Conservation (phyloP, 495 filamentous ascomycete species). For the Mycothermus thermophilus region DNA sequence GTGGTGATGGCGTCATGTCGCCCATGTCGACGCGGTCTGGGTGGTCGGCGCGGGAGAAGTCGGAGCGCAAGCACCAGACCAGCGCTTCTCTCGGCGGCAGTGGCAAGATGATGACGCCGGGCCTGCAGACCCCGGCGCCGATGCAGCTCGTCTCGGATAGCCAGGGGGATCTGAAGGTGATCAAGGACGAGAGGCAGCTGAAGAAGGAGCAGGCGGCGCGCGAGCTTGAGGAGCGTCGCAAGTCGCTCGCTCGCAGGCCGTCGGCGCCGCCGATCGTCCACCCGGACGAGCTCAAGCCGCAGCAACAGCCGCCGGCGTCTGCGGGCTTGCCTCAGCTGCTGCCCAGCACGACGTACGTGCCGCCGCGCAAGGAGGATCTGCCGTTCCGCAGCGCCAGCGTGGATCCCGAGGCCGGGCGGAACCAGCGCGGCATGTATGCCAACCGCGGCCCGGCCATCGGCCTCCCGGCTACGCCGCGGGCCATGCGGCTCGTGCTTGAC, state of each 20-base stretch:
- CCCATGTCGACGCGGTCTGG: conserved; percentile 11
- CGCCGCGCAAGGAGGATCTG: conserved; percentile 22
- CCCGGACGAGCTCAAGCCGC: conserved; percentile 47
- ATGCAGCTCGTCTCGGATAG: conserved; percentile 18
- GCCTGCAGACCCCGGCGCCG: conserved; percentile 19
- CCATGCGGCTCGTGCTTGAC: conserved; percentile 68
- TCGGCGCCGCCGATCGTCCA: conserved; percentile 67
- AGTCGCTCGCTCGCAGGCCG: conserved; percentile 66
- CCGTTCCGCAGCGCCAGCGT: conserved; percentile 34
- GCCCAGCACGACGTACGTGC: conserved; percentile 22
- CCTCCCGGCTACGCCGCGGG: conserved; percentile 69
- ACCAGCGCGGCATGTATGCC: conserved; percentile 34
- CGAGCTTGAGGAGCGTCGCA: conserved; percentile 73
- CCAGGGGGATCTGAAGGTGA: conserved; percentile 27
- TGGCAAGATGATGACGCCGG: conserved; percentile 9
- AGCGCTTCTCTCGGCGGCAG: conserved; percentile 13
- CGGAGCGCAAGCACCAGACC: conserved; percentile 33
- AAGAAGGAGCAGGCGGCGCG: conserved; percentile 70
- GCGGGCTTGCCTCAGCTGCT: conserved; percentile 6
- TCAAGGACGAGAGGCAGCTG: conserved; percentile 39
- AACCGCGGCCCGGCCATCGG: conserved; percentile 44
- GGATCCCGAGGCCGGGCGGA: conserved; percentile 23
- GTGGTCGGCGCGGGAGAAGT: conserved; percentile 32
- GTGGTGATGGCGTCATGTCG: conserved; percentile 6
- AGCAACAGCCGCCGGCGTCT: conserved; percentile 13